Evolutionary conservation across 2,329 filamentous ascomycete species (phyloP), one percentile per base, ranked within the genome.

Genomic region (Alternaria alternata): DNA sequence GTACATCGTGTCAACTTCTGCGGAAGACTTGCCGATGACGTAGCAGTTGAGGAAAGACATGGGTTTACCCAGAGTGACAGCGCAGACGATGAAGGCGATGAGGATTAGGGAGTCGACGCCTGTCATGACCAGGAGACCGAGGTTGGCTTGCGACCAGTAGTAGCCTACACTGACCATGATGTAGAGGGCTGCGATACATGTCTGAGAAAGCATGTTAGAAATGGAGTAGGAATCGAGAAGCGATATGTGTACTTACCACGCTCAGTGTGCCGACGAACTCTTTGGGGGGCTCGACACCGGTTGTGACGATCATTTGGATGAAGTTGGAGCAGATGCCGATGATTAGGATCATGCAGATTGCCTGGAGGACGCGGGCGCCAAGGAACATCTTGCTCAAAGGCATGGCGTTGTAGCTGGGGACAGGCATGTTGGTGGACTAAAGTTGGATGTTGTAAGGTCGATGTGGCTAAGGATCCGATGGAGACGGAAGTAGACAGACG

Each of bases 291-390:
- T 86, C 83, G 56, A 89, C 86, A 64, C 89, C 85, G 22, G 84
- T 86, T 43, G 83, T 81, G 44, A 92, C 87, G 75, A 96, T 93
- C 69, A 91, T 85, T 24, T 88, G 85, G 71, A 96, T 89, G 79
- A 97, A 96, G 79, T 94, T 93, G 72, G 90, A 87, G 0, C 88
- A 88, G 77, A 97, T 87, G 46, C 93, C 92, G 66, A 96, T 90
- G 67, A 95, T 88, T 59, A 89, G 83, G 59, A 95, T 83, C 74
- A 97, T 89, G 26, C 87, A 87, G 64, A 91, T 80, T 61, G 87
- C 84, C 76, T 96, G 89, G 67, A 94, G 84, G 59, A 85, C 84
- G 48, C 94, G 89, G 67, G 90, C 86, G 67, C 88, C 82, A 59
- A 91, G 88, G 81, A 96, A 96, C 68, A 90, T 91, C 70, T 90